These are phyloP conservation scores for Erodium moschatum DNA, from an alignment of 441 rosid species.

Conservation along the genomic window DNA sequence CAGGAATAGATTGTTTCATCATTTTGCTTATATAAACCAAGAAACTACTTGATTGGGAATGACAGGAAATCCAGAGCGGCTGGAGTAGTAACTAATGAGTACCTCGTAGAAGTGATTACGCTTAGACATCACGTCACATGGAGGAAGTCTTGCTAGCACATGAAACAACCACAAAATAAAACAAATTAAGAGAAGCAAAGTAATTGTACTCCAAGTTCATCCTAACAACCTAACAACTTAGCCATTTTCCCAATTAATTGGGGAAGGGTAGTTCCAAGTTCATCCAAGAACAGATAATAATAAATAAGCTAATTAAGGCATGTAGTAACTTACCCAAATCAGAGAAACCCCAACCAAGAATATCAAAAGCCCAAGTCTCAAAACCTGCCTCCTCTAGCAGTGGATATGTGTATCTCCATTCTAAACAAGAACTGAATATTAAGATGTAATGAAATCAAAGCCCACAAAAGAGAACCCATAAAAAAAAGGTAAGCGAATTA, in stretches of 20 bases:
- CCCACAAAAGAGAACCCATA: neutral
- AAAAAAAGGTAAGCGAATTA: conserved; percentile 13
- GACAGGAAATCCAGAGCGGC: neutral
- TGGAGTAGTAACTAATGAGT: neutral
- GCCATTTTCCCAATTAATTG: no score
- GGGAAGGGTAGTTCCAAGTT: no score
- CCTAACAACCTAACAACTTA: no score
- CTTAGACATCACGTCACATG: conserved; percentile 62
- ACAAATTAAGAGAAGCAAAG: conserved; percentile 4
- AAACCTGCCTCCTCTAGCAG: conserved; percentile 78
- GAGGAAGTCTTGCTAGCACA: conserved; percentile 40
- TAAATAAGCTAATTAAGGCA: conserved; percentile 12
- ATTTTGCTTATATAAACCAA: neutral
- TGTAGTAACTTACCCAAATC: conserved; percentile 50
- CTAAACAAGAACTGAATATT: conserved; percentile 75
- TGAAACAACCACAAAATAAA: conserved; percentile 1
- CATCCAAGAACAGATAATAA: neutral
- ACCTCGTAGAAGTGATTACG: conserved; percentile 81
- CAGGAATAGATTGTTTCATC: neutral
- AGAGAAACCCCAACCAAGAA: conserved; percentile 96
- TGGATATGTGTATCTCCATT: conserved; percentile 79
- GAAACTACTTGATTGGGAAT: neutral
- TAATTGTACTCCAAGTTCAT: neutral
- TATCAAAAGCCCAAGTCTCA: conserved; percentile 82
- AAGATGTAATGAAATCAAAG: conserved; percentile 11